Percentiles rank a stretch among this genome's conserved stretches.
Evolutionary conservation across 805 yeast species (phyloP).

Genomic region (Saturnispora silvae): DNA sequence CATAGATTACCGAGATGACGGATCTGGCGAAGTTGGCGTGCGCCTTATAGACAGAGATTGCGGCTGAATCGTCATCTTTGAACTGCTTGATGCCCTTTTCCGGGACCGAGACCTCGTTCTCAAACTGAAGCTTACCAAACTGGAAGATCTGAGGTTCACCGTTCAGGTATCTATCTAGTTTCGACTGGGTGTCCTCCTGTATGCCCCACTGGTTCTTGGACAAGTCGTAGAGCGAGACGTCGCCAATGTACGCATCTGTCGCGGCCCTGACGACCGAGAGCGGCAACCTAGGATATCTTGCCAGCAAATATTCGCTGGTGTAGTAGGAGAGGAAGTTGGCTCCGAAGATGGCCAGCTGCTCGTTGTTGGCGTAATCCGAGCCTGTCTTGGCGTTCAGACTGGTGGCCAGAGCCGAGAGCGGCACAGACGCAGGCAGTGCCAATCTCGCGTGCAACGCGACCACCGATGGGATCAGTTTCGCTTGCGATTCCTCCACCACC

Average conservation of each 20-base stretch:
- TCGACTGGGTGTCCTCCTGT: constrained; percentile 56
- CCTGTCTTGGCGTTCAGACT: constrained; percentile 48
- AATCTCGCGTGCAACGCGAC: constrained; percentile 73
- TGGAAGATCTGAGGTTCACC: constrained; percentile 58
- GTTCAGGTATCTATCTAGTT: constrained; percentile 54
- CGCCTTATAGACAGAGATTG: constrained; percentile 27
- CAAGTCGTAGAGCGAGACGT: constrained; percentile 49
- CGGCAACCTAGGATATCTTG: constrained; percentile 85
- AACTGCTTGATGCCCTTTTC: constrained; percentile 34
- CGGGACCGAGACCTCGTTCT: constrained; percentile 35
- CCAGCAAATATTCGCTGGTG: constrained; percentile 60
- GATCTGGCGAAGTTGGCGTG: constrained; percentile 71
- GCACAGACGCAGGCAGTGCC: constrained; percentile 44
- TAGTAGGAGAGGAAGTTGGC: constrained; percentile 65
- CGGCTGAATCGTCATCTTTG: constrained; percentile 23
- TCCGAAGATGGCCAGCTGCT: constrained; percentile 76
- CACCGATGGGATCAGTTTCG: constrained; percentile 56
- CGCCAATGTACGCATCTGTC: constrained; percentile 64
- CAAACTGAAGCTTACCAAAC: constrained; percentile 58
- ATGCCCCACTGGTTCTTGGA: constrained; percentile 80
- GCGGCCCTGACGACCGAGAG: constrained; percentile 65
- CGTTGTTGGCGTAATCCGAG: constrained; percentile 49
- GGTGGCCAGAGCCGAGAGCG: constrained; percentile 65
- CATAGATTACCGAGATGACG: constrained; percentile 71
- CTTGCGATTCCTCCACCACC: constrained; percentile 39